Conservation (phyloP, 2,329 filamentous ascomycete genomes). For the Clonostachys rhizophaga region DNA sequence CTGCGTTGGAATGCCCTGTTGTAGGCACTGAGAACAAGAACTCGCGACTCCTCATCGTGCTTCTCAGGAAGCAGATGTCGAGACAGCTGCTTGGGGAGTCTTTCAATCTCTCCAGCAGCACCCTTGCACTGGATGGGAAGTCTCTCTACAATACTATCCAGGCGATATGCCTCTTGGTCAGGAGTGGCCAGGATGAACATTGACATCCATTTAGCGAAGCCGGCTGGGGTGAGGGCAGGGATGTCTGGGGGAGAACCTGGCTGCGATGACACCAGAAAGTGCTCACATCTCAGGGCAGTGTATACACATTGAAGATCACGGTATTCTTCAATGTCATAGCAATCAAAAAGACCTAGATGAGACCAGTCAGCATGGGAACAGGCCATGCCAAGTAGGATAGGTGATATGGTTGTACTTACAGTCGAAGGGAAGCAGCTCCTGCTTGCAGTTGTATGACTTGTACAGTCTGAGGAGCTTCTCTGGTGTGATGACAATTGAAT, state of each 20-base stretch:
- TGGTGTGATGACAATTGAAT: not conserved
- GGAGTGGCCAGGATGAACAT: slow-evolving; percentile 72
- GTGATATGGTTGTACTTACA: not conserved
- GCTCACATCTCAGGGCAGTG: slow-evolving; percentile 45
- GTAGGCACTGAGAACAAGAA: no score
- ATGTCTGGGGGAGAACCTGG: slow-evolving; percentile 48
- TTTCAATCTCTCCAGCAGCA: slow-evolving; percentile 59
- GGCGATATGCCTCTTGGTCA: slow-evolving; percentile 65
- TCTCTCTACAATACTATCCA: slow-evolving; percentile 62
- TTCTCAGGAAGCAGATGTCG: slow-evolving; percentile 64
- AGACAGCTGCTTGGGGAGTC: slow-evolving; percentile 75
- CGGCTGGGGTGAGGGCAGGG: slow-evolving; percentile 61
- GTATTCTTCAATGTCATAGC: not conserved
- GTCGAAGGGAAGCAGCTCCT: not conserved
- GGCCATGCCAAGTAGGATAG: not conserved
- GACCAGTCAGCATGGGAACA: not conserved
- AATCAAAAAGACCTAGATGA: not conserved
- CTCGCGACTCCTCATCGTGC: slow-evolving; percentile 34
- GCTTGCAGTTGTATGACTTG: not conserved
- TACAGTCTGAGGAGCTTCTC: not conserved
- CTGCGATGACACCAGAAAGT: slow-evolving; percentile 58
- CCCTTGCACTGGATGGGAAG: slow-evolving; percentile 59
- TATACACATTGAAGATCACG: not conserved
- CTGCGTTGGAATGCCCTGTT: no score
- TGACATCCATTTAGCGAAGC: slow-evolving; percentile 69